Conservation (phyloP, 164 flowering plant species). For the Euptelea pleiosperma region DNA sequence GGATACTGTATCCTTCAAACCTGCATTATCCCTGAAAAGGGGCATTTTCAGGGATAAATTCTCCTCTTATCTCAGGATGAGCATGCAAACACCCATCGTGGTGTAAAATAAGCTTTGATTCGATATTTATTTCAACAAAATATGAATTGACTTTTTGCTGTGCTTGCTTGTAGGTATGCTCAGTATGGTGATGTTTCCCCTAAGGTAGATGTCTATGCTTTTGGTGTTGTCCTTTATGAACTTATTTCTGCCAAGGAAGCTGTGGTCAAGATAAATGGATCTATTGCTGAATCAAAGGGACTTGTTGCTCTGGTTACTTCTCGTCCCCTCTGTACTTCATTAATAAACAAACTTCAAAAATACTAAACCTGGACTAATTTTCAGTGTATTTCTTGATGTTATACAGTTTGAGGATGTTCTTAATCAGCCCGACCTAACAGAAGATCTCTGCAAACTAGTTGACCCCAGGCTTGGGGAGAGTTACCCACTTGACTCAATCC, state of each 20-base stretch:
- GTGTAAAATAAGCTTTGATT: no score
- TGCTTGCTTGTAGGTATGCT: slow-evolving; percentile 60
- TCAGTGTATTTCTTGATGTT: slow-evolving; percentile 1
- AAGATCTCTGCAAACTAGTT: slow-evolving; percentile 48
- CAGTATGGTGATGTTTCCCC: slow-evolving; percentile 82
- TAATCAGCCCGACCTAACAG: slow-evolving; percentile 42
- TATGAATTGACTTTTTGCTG: no score
- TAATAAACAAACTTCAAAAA: background rate
- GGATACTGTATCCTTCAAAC: no score
- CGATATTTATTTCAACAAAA: background rate
- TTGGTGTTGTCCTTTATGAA: slow-evolving; percentile 89
- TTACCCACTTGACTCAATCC: slow-evolving; percentile 65
- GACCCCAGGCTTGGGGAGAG: slow-evolving; percentile 70
- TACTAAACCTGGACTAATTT: background rate
- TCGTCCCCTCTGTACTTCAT: background rate
- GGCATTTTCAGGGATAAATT: no score
- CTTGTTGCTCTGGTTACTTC: slow-evolving; percentile 69
- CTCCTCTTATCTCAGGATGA: no score
- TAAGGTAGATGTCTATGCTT: slow-evolving; percentile 90
- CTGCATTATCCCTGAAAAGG: no score
- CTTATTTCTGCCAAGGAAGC: slow-evolving; percentile 85
- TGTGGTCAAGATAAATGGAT: slow-evolving; percentile 47
- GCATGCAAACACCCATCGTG: no score
- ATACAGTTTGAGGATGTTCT: slow-evolving; percentile 76
- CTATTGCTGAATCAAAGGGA: slow-evolving; percentile 57